Conservation (phyloP, 805 yeast genomes). For the Candida odintsovae region DNA sequence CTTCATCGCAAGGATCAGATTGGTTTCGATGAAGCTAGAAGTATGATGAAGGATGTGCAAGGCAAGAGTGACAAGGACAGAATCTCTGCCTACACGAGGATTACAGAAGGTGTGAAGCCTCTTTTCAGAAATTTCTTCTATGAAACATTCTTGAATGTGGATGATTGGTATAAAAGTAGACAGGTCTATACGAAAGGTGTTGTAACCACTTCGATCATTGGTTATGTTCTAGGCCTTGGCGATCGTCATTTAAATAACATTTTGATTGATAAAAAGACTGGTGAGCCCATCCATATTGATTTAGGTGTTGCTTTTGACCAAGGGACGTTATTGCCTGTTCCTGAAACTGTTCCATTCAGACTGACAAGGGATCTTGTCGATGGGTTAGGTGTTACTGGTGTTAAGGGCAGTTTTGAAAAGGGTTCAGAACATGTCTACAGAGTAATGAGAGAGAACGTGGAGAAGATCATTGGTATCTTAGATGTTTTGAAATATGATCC, state of each 20-base stretch:
- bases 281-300: slow-evolving; percentile 95
- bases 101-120: slow-evolving; percentile 54
- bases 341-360: slow-evolving; percentile 92
- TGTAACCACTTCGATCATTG: slow-evolving; percentile 82
- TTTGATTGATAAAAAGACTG: slow-evolving; percentile 69
- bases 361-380: slow-evolving; percentile 86
- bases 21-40: slow-evolving; percentile 53
- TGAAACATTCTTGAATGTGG: slow-evolving; percentile 58
- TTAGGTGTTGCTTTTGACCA: slow-evolving; percentile 96
- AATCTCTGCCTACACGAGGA: slow-evolving; percentile 37
- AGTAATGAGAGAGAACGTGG: slow-evolving; percentile 59
- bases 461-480: slow-evolving; percentile 70
- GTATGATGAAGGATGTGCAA: slow-evolving; percentile 55
- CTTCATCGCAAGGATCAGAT: slow-evolving; percentile 53
- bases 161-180: slow-evolving; percentile 67
- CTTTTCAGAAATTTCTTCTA: slow-evolving; percentile 67
- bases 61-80: slow-evolving; percentile 37
- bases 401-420: slow-evolving; percentile 66
- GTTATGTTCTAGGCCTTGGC: slow-evolving; percentile 85
- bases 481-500: slow-evolving; percentile 92
- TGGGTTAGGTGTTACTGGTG: slow-evolving; percentile 88
- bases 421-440: slow-evolving; percentile 70
- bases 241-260: slow-evolving; percentile 94
- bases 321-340: slow-evolving; percentile 76
- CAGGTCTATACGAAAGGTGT: slow-evolving; percentile 66